Base-by-base conservation (phyloP, 2,329 filamentous ascomycete genomes). In the Aureobasidium musti region DNA sequence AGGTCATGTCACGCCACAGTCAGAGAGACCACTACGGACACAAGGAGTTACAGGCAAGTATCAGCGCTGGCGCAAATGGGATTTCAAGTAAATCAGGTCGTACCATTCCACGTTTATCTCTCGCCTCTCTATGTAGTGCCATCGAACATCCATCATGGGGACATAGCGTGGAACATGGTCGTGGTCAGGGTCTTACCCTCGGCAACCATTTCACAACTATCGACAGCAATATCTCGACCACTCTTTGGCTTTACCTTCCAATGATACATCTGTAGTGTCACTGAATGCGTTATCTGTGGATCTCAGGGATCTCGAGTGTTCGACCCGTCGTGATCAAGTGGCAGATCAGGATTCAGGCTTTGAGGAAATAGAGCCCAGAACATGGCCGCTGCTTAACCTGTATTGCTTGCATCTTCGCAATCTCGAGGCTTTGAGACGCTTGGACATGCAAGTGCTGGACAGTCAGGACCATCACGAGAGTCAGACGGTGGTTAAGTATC, bases 1-100 rank as follows among this genome's bases (percentile, higher is more conserved):
- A 56, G 21, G 26, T 26, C 52, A 56, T 17, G 52, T 39, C 52
- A 53, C n/a, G 30, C 17, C 30, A 6, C 33, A 8, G 5, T 23
- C 14, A 26, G 13, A 26, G 5, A 14, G 17, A 28, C 47, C 26
- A 30, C 17, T 30, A 19, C 13, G 23, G 47, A 7, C 23, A 57
- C 37, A 21, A 57, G 21, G 54, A 56, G 52, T 56, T 37, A 43
- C n/a, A 11, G 37, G 30, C 43, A 23, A 26, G 6, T 21, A 43
- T 43, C 23, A 57, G 54, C 54, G 54, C 54, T 57, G 54, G 54
- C 54, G 54, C 37, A 57, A 57, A 30, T 30, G 54, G 37, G 3
- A 21, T 8, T 39, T 26, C 52, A 11, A 56, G 13, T 28, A 28
- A 33, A 33, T 10, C 21, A 43, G 8, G 11, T 28, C n/a, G n/a